Base-by-base conservation (phyloP, 768 basidiomycete species). In the Fomitopsis pulvina region DNA sequence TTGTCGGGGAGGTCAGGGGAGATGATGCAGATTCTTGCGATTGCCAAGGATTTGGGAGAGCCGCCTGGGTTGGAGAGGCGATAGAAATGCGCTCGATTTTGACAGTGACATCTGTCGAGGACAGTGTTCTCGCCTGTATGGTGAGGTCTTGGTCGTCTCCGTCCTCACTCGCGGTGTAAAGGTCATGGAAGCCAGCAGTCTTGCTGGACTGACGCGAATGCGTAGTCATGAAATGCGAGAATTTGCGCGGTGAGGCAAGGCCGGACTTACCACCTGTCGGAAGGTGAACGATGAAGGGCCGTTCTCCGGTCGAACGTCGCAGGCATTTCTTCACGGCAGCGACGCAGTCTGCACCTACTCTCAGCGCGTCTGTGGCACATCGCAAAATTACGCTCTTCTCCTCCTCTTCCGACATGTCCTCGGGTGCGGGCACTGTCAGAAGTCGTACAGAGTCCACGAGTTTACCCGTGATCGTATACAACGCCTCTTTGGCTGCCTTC, bases 271-370 rank as follows among this genome's bases (percentile, higher is more conserved):
- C 75, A 21, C 64, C 65, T 25, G 65, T 68, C 16, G 85, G 85
- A 24, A 85, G 67, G 55, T 81, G 77, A 63, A 87, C 75, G 53
- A 87, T 66, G 61, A 87, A 83, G 9, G 81, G 76, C 32, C 75
- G 73, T 58, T 84, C 83, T 37, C 77, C 75, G 11, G 75, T 66
- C 20, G 83, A 72, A 45, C 83, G 76, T 62, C 75, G 80, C 48
- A 94, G 67, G 61, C 90, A 93, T 52, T 85, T 76, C 67, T 87
- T 91, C 57, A 94, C 89, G 22, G 89, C 81, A 7, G 83, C 77
- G 37, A 92, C 85, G 65, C 92, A 95, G 54, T 96, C 93, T 10
- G 86, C 83, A 25, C 90, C 92, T 24, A 88, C 83, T 62, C 91
- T 87, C 51, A 94, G 72, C 4, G 93, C 89, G 41, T 78, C 80